Base-by-base conservation (phyloP, 192 early-diverging fungal genomes). In the Rhizoclosmatium globosum region DNA sequence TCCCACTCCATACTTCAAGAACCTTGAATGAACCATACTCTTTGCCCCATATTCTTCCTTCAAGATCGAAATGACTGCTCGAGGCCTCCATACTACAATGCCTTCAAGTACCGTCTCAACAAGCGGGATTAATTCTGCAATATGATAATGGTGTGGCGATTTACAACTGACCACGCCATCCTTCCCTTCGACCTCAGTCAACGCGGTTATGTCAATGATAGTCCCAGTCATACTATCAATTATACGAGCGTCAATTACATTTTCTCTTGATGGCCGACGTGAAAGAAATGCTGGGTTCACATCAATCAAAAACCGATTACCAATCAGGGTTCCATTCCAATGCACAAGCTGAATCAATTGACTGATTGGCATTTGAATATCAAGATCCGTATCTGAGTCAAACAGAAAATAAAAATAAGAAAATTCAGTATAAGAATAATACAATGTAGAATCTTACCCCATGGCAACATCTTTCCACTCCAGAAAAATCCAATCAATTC, bases 351-450 rank as follows among this genome's bases (percentile, higher is more conserved):
- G 44, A 57, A 76, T 23, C 17, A 78, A 46, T 67, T 59, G 53
- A 4, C 7, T 3, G 38, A 56, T 61, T 7, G 67, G 45, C 38
- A 78, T 62, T 67, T 78, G 77, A 70, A 78, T 70, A 60, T 78
- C 77, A 11, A 84, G 67, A 67, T 87, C 85, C 17, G 77, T 66
- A 65, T 86, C 85, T 76, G 79, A 86, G 13, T 82, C 76, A 68
- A 86, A 60, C 4, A 79, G 44, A 39, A 17, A 79, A 64, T 41
- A 62, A 57, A 3, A 13, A 46, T n/a, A 71, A 6, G 3, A 71
- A 41, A 39, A 19, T 31, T 38, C n/a, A 46, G 19, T 47, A 53
- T 3, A 48, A 3, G 4, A 57, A 19, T 48, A 3, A 3, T 53
- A 31, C 15, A 39, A 31, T 31, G 31, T 64, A 41, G 72, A 44